A percentile compares a stretch with the other conserved stretches of the same genome.
Evolutionary conservation across 768 basidiomycete species (phyloP).

Genomic region (Artomyces pyxidatus): DNA sequence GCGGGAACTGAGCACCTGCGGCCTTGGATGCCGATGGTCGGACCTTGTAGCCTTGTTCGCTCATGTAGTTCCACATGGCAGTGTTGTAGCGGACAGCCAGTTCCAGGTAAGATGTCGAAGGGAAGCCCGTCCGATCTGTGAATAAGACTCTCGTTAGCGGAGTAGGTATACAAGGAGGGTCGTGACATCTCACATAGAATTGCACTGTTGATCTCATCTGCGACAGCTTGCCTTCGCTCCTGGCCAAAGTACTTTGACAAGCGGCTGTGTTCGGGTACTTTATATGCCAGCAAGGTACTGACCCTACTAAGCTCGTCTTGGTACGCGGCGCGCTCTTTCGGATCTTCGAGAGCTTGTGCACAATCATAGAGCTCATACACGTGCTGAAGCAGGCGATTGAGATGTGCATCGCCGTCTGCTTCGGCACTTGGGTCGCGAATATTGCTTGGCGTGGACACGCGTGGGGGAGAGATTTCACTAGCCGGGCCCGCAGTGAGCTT

Average conservation of each 20-base stretch:
- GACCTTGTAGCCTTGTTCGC: slow-evolving; percentile 40
- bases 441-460: slow-evolving; percentile 11
- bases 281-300: slow-evolving; percentile 75
- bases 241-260: slow-evolving; percentile 69
- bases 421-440: slow-evolving; percentile 22
- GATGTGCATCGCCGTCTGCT: slow-evolving; percentile 30
- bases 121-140: slow-evolving; percentile 44
- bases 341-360: slow-evolving; percentile 45
- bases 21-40: slow-evolving; percentile 29
- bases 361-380: slow-evolving; percentile 63
- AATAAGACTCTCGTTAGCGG: no score
- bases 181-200: slow-evolving; percentile 81
- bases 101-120: slow-evolving; percentile 55
- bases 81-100: slow-evolving; percentile 57
- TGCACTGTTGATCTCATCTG: slow-evolving; percentile 83
- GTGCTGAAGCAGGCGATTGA: slow-evolving; percentile 41
- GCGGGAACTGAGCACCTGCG: slow-evolving; percentile 40
- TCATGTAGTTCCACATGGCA: slow-evolving; percentile 49
- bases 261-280: slow-evolving; percentile 67
- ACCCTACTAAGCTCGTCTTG: slow-evolving; percentile 67
- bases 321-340: slow-evolving; percentile 53
- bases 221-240: slow-evolving; percentile 71
- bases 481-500: slow-evolving; percentile 11
- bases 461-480: slow-evolving; percentile 9
- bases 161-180: no score